Conservation (phyloP, 768 basidiomycete species). For the Porpolomopsis calyptriformis region DNA sequence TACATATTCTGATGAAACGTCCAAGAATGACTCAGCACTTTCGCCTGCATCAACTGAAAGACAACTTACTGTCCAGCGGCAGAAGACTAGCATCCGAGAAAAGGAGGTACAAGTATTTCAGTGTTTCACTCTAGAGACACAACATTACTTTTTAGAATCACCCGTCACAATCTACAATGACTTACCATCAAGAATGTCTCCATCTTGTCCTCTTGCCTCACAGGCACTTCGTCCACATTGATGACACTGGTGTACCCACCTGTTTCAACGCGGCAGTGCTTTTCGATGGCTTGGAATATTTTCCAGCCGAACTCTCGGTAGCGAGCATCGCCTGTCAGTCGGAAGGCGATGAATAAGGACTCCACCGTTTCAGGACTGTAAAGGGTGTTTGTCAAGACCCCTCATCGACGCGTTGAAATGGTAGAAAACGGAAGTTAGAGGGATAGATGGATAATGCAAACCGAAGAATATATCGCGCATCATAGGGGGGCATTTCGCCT, state of each 20-base stretch:
- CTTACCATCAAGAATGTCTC: conserved; percentile 87
- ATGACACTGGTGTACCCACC: conserved; percentile 80
- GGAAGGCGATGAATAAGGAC: conserved; percentile 83
- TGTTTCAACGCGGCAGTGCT: conserved; percentile 60
- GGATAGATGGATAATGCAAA: conserved; percentile 17
- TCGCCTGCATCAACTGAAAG: not conserved
- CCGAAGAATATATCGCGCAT: conserved; percentile 90
- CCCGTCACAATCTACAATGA: no score
- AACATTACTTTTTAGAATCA: no score
- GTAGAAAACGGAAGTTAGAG: no score
- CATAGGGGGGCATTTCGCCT: conserved; percentile 46
- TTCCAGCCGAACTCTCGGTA: conserved; percentile 82
- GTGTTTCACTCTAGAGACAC: conserved; percentile 82
- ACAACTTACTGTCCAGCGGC: conserved; percentile 58
- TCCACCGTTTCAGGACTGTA: conserved; percentile 86
- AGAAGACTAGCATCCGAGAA: conserved; percentile 69
- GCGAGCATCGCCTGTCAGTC: conserved; percentile 73
- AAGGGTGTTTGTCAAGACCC: not conserved
- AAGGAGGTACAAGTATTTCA: conserved; percentile 84
- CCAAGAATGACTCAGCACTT: not conserved
- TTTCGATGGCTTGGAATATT: conserved; percentile 83
- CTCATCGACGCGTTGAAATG: no score
- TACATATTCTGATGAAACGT: conserved; percentile 49
- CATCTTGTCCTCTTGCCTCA: conserved; percentile 76
- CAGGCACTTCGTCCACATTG: conserved; percentile 74